Evolutionary conservation across 768 basidiomycete species (phyloP).

Genomic region (Cystofilobasidium capitatum): DNA sequence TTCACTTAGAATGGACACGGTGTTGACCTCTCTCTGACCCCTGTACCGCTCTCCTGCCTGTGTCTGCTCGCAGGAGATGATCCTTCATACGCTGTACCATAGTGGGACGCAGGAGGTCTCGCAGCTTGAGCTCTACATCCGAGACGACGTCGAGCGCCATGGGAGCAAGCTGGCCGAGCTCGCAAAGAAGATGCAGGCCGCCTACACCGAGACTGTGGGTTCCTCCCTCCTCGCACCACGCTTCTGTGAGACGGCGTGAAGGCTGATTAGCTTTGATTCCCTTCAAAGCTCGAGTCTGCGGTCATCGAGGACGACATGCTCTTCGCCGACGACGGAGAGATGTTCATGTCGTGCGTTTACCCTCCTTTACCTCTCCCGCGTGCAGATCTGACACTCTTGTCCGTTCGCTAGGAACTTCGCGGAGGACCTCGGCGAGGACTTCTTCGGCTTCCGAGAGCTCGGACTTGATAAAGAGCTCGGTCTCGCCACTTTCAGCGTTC

Average conservation of each 20-base stretch:
- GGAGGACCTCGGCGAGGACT: conserved; percentile 80
- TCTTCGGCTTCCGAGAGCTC: conserved; percentile 74
- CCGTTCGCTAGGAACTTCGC: conserved; percentile 58
- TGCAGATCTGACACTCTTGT: background rate
- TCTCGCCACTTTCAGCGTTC: conserved; percentile 64
- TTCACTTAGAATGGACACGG: background rate
- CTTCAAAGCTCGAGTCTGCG: background rate
- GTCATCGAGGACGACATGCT: conserved; percentile 49
- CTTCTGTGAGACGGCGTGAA: background rate
- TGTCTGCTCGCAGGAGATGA: conserved; percentile 61
- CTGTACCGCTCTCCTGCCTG: background rate
- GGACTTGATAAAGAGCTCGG: conserved; percentile 82
- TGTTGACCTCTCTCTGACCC: background rate
- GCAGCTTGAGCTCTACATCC: conserved; percentile 76
- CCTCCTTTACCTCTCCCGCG: background rate
- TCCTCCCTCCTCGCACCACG: background rate
- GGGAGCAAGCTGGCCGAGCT: conserved; percentile 65
- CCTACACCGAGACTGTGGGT: conserved; percentile 16
- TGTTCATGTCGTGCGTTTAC: conserved; percentile 54
- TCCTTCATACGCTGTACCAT: conserved; percentile 81
- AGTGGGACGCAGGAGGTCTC: conserved; percentile 67
- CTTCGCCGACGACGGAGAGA: conserved; percentile 57
- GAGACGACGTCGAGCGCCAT: conserved; percentile 77
- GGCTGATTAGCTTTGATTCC: background rate
- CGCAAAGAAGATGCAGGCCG: conserved; percentile 67